Conservation (phyloP, 192 early-diverging fungal genomes). For the Phlyctochytrium arcticum region DNA sequence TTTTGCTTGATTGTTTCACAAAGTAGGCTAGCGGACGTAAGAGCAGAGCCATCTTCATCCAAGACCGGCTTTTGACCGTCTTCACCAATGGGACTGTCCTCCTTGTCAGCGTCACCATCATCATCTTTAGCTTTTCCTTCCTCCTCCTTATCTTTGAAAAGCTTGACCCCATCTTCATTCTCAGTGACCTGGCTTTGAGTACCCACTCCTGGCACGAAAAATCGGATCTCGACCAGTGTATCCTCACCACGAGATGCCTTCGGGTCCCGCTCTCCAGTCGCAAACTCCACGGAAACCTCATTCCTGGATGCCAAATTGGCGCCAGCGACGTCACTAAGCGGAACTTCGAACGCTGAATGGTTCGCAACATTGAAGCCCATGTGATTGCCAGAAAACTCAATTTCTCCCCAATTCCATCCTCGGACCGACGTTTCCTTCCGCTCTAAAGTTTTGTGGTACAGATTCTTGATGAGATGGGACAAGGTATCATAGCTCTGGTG, state of each 20-base stretch:
- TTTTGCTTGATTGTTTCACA: constrained; percentile 89
- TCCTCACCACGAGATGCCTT: constrained; percentile 63
- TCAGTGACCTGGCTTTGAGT: constrained; percentile 54
- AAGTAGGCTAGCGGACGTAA: constrained; percentile 69
- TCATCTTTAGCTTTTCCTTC: constrained; percentile 35
- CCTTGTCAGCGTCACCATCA: constrained; percentile 7
- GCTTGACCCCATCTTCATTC: constrained; percentile 35
- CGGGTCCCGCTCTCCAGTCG: constrained; percentile 55
- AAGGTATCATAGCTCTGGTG: constrained; percentile 78
- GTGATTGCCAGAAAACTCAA: constrained; percentile 52
- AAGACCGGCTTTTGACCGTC: constrained; percentile 45
- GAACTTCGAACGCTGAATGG: constrained; percentile 88
- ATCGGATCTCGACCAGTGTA: constrained; percentile 83
- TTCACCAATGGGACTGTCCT: constrained; percentile 35
- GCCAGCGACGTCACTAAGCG: constrained; percentile 80
- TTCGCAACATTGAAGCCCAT: constrained; percentile 80
- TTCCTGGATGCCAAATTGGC: constrained; percentile 80
- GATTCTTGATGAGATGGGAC: constrained; percentile 58
- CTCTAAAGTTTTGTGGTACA: constrained; percentile 76
- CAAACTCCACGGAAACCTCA: constrained; percentile 91
- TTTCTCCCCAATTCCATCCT: constrained; percentile 95
- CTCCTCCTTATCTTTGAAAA: constrained; percentile 38
- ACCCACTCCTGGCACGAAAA: constrained; percentile 84
- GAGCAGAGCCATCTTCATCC: constrained; percentile 64
- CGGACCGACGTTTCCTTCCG: constrained; percentile 78